Evolutionary conservation across 2,329 filamentous ascomycete species (phyloP), one percentile per base, ranked within the genome.

Genomic region (Hirsutella rhossiliensis): DNA sequence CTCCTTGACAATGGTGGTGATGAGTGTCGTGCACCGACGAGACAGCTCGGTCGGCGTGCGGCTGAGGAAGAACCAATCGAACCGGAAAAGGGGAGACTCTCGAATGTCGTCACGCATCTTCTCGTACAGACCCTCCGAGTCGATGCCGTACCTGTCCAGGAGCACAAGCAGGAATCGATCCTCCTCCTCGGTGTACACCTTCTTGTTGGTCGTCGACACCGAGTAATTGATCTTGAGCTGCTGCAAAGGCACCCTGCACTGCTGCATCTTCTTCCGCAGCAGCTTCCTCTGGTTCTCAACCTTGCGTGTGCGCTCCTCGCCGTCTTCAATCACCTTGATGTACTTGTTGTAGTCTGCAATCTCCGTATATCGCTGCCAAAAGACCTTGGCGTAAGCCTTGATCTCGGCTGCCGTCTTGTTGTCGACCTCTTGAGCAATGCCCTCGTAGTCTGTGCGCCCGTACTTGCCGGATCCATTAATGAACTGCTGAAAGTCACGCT

Each of bases 181-280:
- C 62, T 98, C 92, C 60, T 98, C 92, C 61, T 98, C 94, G 0
- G 89, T 97, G 62, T 98, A 98, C 1, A 98, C 89, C 69, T 98
- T 98, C 71, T 98, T 98, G 76, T 98, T 98, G 11, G 94, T 98
- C 2, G 92, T 98, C 7, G 88, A 95, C 27, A 98, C 92, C 0
- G 89, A 95, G 65, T 98, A 98, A 67, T 95, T 97, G 69, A 98
- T 88, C 72, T 95, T 95, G 57, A 98, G 80, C 64, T 98, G 92
- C 63, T 98, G 92, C 15, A 98, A 75, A 20, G 92, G 94, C 41
- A 97, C 90, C n/a, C 92, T 84, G 61, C 95, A 97, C 71, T 92
- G 87, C 55, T 82, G 77, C 76, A 98, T 85, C 76, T 98, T 98
- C 76, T 89, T 94, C 50, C 83, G 80, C 44, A 98, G 75, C 70